A percentile compares a stretch with the other conserved stretches of the same genome.
phyloP scores from a whole-genome alignment of 768 basidiomycete species.

The Mycena chlorophos region DNA sequence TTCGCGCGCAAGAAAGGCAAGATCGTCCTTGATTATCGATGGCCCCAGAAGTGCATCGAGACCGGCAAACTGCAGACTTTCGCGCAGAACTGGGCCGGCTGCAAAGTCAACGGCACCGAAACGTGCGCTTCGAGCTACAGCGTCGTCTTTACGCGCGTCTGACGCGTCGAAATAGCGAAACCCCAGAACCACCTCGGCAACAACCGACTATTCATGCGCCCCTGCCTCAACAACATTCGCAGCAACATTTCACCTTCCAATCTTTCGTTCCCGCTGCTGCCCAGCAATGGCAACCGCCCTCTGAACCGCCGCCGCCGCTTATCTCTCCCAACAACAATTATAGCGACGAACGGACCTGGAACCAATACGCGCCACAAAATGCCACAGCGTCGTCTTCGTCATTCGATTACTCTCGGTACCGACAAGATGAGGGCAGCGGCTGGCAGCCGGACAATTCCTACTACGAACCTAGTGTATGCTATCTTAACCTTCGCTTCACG shows the following conservation, averaged over 20 bases:
- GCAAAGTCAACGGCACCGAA: constrained; percentile 76
- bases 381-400: constrained; percentile 44
- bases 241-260: constrained; percentile 36
- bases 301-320: constrained; percentile 62
- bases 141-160: too few species aligned
- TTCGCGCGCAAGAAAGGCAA: constrained; percentile 80
- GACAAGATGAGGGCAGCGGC: constrained; percentile 56
- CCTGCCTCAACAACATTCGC: constrained; percentile 45
- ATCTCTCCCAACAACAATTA: constrained; percentile 53
- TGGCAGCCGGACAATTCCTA: constrained; percentile 55
- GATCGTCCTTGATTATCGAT: constrained; percentile 68
- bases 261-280: constrained; percentile 46
- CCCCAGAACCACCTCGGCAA: constrained; percentile 16
- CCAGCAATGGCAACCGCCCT: constrained; percentile 65
- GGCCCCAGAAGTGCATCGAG: constrained; percentile 79
- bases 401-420: constrained; percentile 58
- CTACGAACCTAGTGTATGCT: constrained; percentile 56
- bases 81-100: constrained; percentile 75
- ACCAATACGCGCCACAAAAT: constrained; percentile 49
- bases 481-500: background rate
- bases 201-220: constrained; percentile 31
- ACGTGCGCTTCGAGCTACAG: constrained; percentile 44
- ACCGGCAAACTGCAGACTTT: constrained; percentile 70
- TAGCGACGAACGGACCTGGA: constrained; percentile 54
- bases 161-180: constrained; percentile 4